Evolutionary conservation across 495 filamentous ascomycete species (phyloP).

Genomic region (Annulohypoxylon maeteangense): DNA sequence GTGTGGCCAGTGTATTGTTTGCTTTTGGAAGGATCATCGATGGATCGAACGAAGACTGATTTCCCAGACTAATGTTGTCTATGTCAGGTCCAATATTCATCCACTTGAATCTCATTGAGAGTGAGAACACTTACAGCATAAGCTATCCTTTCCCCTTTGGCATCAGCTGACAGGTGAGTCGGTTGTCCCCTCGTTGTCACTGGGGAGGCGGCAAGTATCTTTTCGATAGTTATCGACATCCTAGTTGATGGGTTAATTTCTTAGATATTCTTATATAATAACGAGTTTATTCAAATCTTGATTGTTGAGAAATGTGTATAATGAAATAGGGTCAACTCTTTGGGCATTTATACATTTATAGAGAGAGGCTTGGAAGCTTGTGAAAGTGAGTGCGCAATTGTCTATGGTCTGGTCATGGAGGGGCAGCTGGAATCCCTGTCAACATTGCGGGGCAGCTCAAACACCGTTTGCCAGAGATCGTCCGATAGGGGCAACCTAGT

Average conservation of each 20-base stretch:
- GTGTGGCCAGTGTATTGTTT: constrained; percentile 94
- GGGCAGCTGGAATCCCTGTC: constrained; percentile 16
- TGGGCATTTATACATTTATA: constrained; percentile 2
- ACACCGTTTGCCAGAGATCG: constrained; percentile 7
- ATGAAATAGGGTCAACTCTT: constrained; percentile 28
- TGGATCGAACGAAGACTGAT: constrained; percentile 91
- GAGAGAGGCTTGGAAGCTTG: constrained; percentile 25
- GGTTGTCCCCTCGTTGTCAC: constrained; percentile 86
- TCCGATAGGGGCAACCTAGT: not conserved
- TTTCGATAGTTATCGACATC: constrained; percentile 65
- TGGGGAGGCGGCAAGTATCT: constrained; percentile 70
- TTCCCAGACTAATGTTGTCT: constrained; percentile 77
- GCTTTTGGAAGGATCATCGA: constrained; percentile 84
- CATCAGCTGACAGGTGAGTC: constrained; percentile 88
- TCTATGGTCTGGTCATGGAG: constrained; percentile 26
- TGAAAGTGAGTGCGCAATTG: constrained; percentile 23
- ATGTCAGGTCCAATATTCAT: constrained; percentile 12
- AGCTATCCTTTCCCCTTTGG: constrained; percentile 91
- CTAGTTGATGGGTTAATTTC: not conserved
- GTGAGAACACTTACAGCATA: constrained; percentile 76
- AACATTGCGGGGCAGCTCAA: constrained; percentile 2
- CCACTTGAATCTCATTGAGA: not conserved
- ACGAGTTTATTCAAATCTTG: not conserved
- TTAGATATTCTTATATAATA: constrained; percentile 22
- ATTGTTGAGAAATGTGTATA: not conserved